A percentile compares a stretch with the other conserved stretches of the same genome.
These are phyloP conservation scores for Xerocomus brunneocitrinus DNA, from an alignment of 768 basidiomycete species.

Conservation along the genomic window DNA sequence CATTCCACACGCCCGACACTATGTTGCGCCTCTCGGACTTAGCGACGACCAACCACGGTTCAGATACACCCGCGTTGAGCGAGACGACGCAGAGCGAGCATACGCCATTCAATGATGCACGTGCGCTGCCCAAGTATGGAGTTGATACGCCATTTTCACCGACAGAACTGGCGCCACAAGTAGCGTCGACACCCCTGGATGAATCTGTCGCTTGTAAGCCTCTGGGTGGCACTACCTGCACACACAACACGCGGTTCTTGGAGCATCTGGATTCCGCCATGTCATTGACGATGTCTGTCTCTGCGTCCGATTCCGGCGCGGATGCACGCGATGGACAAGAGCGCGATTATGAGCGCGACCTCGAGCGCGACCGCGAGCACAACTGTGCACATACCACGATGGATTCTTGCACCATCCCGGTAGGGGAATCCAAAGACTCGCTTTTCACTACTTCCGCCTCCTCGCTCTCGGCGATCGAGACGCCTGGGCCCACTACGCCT, in stretches of 20 bases:
- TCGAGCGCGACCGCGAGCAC: not conserved
- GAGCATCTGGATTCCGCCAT: slow-evolving; percentile 19
- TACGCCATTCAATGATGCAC: slow-evolving; percentile 21
- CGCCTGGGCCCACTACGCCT: slow-evolving; percentile 25
- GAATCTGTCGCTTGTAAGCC: not conserved
- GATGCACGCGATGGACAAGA: not conserved
- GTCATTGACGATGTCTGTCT: slow-evolving; percentile 12
- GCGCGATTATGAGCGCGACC: not conserved
- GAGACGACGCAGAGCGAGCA: slow-evolving; percentile 6
- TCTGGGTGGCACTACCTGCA: not conserved
- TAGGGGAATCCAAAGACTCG: slow-evolving; percentile 26
- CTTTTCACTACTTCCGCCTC: slow-evolving; percentile 26
- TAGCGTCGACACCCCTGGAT: slow-evolving; percentile 11
- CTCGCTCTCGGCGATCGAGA: slow-evolving; percentile 19
- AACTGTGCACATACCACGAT: not conserved
- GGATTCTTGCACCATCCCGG: slow-evolving; percentile 7
- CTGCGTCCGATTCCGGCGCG: slow-evolving; percentile 8
- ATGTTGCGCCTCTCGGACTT: slow-evolving; percentile 19
- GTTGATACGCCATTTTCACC: slow-evolving; percentile 8
- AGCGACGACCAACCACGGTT: not conserved
- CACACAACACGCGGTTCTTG: slow-evolving; percentile 17
- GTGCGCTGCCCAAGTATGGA: slow-evolving; percentile 13
- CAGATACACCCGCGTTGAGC: slow-evolving; percentile 13
- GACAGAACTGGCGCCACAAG: slow-evolving; percentile 4
- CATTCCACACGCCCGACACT: slow-evolving; percentile 11